A percentile compares a stretch with the other conserved stretches of the same genome.
phyloP scores from a whole-genome alignment of 768 basidiomycete species.

The Rhodotorula toruloides region DNA sequence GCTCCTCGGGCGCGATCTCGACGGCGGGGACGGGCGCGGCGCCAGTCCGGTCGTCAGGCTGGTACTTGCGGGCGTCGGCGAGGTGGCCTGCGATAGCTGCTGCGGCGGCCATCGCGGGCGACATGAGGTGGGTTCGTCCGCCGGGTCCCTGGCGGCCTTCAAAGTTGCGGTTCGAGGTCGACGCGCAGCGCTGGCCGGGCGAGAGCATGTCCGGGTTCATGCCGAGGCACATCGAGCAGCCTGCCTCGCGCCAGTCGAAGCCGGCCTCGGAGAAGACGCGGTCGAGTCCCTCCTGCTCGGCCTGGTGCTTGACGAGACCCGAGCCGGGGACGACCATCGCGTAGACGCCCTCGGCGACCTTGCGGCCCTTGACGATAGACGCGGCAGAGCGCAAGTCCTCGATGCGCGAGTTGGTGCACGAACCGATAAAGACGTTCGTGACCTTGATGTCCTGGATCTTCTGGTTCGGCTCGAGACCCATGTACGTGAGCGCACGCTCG shows the following conservation, averaged over 20 bases:
- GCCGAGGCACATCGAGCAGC: slow-evolving; percentile 92
- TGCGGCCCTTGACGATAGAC: slow-evolving; percentile 64
- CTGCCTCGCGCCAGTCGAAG: slow-evolving; percentile 92
- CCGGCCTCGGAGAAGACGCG: slow-evolving; percentile 80
- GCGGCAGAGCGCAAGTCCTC: slow-evolving; percentile 87
- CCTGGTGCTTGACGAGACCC: slow-evolving; percentile 81
- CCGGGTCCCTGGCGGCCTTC: slow-evolving; percentile 82
- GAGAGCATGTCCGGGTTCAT: slow-evolving; percentile 91
- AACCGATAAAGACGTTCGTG: slow-evolving; percentile 87
- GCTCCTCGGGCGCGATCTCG: slow-evolving; percentile 45
- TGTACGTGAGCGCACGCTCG: slow-evolving; percentile 72
- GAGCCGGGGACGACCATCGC: slow-evolving; percentile 93
- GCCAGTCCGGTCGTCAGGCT: slow-evolving; percentile 56
- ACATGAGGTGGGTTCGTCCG: slow-evolving; percentile 80
- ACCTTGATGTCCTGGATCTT: slow-evolving; percentile 71
- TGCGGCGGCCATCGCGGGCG: slow-evolving; percentile 87
- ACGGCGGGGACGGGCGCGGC: slow-evolving; percentile 49
- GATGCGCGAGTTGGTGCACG: slow-evolving; percentile 90
- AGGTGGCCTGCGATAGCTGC: slow-evolving; percentile 80
- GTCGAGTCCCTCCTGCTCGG: slow-evolving; percentile 82
- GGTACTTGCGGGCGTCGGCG: slow-evolving; percentile 76
- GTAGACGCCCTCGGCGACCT: slow-evolving; percentile 66
- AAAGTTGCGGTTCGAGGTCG: slow-evolving; percentile 89
- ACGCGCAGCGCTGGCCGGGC: slow-evolving; percentile 76
- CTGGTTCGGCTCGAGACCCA: slow-evolving; percentile 74